Percentiles rank a stretch among this genome's conserved stretches.
Evolutionary conservation across 345 rosid species (phyloP).

Genomic region (Corymbia maculata): DNA sequence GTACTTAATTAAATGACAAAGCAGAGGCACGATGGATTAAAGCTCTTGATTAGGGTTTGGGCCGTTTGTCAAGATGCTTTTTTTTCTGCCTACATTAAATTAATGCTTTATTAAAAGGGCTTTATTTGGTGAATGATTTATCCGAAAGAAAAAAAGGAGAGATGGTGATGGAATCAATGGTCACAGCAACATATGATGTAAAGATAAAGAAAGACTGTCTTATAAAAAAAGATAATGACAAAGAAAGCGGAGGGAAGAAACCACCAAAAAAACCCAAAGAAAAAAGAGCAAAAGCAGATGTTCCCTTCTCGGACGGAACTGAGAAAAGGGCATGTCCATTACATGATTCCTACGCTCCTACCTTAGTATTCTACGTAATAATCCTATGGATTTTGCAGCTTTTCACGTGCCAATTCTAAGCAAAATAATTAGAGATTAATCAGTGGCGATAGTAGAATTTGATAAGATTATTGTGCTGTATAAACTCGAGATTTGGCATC

Average conservation of each 20-base stretch:
- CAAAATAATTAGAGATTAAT: background rate
- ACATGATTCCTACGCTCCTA: background rate
- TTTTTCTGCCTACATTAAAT: background rate
- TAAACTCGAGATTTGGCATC: background rate
- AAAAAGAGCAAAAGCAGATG: background rate
- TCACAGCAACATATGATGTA: constrained; percentile 1
- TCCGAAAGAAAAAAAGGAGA: background rate
- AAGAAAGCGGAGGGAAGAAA: background rate
- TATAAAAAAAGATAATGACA: background rate
- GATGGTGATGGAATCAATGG: constrained; percentile 21
- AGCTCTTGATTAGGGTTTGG: background rate
- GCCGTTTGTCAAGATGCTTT: background rate
- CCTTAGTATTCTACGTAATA: background rate
- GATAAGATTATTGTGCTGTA: background rate
- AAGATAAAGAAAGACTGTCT: background rate
- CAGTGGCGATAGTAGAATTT: background rate
- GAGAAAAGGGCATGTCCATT: background rate
- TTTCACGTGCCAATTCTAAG: background rate
- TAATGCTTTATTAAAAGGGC: background rate
- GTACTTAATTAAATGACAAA: background rate
- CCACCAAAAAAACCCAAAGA: background rate
- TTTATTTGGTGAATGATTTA: background rate
- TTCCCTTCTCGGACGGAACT: background rate
- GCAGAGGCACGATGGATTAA: constrained; percentile 13
- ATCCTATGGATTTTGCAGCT: background rate